Evolutionary conservation across 345 rosid species (phyloP).

Genomic region (Linum trigynum): DNA sequence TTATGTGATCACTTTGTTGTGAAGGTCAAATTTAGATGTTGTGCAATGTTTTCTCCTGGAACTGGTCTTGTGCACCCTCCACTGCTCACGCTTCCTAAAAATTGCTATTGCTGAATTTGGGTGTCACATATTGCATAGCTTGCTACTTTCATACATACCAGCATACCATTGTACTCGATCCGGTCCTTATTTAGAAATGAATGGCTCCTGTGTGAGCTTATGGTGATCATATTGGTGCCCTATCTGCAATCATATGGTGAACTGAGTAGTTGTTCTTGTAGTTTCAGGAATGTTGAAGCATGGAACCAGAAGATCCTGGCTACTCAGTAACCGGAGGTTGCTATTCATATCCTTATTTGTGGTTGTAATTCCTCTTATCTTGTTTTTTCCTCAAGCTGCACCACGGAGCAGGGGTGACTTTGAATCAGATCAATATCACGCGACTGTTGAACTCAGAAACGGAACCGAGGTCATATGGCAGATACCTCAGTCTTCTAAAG

Average conservation of each 20-base stretch:
- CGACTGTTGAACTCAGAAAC: conserved; percentile 49
- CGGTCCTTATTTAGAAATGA: too few relatives aligned
- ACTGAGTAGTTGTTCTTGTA: background rate
- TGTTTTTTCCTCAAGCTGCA: conserved; percentile 14
- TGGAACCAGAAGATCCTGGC: conserved; percentile 32
- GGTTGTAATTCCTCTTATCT: conserved; percentile 25
- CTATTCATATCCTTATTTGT: conserved; percentile 22
- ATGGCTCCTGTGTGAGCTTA: background rate
- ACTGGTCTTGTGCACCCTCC: too few relatives aligned
- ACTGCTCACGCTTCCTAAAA: too few relatives aligned
- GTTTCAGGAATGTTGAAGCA: conserved; percentile 54
- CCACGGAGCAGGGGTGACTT: conserved; percentile 31
- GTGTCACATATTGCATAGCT: background rate
- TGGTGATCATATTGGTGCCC: background rate
- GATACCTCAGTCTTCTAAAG: conserved; percentile 69
- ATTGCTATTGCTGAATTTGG: background rate
- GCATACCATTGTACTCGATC: too few relatives aligned
- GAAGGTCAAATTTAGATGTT: too few relatives aligned
- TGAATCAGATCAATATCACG: conserved; percentile 31
- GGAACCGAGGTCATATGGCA: conserved; percentile 72
- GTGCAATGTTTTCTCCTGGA: too few relatives aligned
- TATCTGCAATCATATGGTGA: background rate
- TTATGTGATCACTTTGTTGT: too few relatives aligned
- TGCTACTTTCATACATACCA: too few relatives aligned
- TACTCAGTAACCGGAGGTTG: conserved; percentile 17